A percentile compares a stretch with the other conserved stretches of the same genome.
phyloP scores from a whole-genome alignment of 2,329 filamentous ascomycete genomes.

The Lojkania enalia region DNA sequence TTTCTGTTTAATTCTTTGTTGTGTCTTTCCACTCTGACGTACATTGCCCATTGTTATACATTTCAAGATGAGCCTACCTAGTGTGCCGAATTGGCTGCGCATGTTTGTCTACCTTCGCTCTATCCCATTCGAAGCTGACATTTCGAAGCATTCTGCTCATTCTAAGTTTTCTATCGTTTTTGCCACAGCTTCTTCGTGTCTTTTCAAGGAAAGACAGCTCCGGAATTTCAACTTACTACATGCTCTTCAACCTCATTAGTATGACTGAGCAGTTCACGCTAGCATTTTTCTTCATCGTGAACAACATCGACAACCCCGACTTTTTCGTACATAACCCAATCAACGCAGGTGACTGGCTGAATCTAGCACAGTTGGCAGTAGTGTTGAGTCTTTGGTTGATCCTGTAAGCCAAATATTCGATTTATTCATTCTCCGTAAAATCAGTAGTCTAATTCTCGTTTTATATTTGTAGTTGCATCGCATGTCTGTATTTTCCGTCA shows the following conservation, averaged over 20 bases:
- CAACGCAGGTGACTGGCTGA: background rate
- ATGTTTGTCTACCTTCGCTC: too few relatives aligned
- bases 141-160: slow-evolving; percentile 5
- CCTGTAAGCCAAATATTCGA: background rate
- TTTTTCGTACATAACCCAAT: background rate
- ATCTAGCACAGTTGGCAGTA: background rate
- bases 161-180: slow-evolving; percentile 5
- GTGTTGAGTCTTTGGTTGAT: background rate
- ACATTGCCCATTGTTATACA: too few relatives aligned
- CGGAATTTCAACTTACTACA: slow-evolving; percentile 9
- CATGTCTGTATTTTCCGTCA: slow-evolving; percentile 1
- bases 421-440: background rate
- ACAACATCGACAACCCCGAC: background rate
- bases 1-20: too few relatives aligned
- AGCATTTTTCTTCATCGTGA: slow-evolving; percentile 5
- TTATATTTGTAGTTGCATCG: background rate
- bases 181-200: slow-evolving; percentile 3
- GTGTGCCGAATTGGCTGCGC: too few relatives aligned
- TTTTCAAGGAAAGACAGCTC: slow-evolving; percentile 1
- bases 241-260: slow-evolving; percentile 10
- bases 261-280: slow-evolving; percentile 8
- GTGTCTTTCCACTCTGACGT: too few relatives aligned
- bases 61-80: too few relatives aligned
- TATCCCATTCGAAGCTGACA: too few relatives aligned
- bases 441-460: background rate